Conservation (phyloP, 306 rosid genomes). For the Rubus idaeus region DNA sequence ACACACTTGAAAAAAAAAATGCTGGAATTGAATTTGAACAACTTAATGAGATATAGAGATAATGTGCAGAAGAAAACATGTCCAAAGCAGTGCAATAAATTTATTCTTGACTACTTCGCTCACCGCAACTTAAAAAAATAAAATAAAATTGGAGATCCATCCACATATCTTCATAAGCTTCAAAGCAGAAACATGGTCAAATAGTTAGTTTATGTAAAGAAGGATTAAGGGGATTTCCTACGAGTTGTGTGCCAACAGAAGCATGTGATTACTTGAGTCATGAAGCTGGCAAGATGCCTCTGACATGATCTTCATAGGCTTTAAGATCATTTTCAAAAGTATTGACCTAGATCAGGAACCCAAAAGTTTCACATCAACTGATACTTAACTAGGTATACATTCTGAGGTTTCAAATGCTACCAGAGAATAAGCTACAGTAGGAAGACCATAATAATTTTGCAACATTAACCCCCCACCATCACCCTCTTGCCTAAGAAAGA, state of each 20-base stretch:
- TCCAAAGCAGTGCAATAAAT: background rate
- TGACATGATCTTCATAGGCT: background rate
- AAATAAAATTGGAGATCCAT: background rate
- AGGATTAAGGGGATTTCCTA: background rate
- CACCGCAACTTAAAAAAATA: background rate
- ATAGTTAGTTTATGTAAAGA: background rate
- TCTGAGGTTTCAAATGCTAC: constrained; percentile 10
- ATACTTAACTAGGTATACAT: constrained; percentile 1
- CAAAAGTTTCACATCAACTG: background rate
- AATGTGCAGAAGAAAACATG: constrained; percentile 6
- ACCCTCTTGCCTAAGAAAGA: background rate
- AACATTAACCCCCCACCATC: background rate
- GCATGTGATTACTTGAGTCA: background rate
- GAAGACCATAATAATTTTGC: background rate
- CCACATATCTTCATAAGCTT: background rate
- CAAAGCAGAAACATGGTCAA: background rate
- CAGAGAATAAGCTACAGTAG: background rate
- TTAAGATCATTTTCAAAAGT: background rate
- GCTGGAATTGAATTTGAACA: background rate
- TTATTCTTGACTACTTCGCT: background rate
- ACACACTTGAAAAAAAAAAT: background rate
- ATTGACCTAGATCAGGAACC: background rate
- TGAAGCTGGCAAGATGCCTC: background rate
- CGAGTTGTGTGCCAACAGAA: background rate
- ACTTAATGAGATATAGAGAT: background rate